Percentiles rank a stretch among this genome's conserved stretches.
phyloP scores from a whole-genome alignment of 106 monocot genomes.

The Alisma plantagoaquatica region DNA sequence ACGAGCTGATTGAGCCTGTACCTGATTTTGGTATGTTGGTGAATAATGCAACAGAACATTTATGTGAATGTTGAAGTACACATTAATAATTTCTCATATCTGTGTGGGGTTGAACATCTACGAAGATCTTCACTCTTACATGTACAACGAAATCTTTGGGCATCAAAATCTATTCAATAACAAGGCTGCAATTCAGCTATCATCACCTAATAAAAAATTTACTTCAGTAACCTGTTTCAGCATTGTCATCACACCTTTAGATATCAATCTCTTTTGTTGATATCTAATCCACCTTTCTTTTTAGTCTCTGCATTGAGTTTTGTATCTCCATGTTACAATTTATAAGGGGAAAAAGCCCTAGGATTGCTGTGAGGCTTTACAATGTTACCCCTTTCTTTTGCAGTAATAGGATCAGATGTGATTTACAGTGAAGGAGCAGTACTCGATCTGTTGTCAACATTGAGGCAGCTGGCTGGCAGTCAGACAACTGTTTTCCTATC shows the following conservation, averaged over 20 bases:
- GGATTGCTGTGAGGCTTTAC: no score
- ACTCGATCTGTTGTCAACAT: constrained; percentile 48
- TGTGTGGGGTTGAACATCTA: not conserved
- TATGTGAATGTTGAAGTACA: no score
- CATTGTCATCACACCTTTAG: no score
- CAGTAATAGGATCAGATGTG: constrained; percentile 90
- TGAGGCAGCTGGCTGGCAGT: constrained; percentile 43
- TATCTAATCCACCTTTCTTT: no score
- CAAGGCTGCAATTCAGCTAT: not conserved
- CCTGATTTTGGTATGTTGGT: constrained; percentile 48
- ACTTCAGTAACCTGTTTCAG: no score
- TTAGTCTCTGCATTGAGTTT: no score
- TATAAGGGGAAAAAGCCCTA: no score
- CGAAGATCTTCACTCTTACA: not conserved
- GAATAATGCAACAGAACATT: no score
- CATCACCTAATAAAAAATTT: not conserved
- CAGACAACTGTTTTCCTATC: constrained; percentile 78
- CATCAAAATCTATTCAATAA: constrained; percentile 1
- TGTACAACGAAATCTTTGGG: not conserved
- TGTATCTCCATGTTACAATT: no score
- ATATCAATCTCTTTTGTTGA: no score
- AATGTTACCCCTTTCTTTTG: constrained; percentile 1
- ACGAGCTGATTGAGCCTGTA: constrained; percentile 31
- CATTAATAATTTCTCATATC: not conserved
- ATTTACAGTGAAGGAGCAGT: constrained; percentile 84